Evolutionary conservation across 1,284 basidiomycete species (phyloP).

Genomic region (Ganoderma multipileum): DNA sequence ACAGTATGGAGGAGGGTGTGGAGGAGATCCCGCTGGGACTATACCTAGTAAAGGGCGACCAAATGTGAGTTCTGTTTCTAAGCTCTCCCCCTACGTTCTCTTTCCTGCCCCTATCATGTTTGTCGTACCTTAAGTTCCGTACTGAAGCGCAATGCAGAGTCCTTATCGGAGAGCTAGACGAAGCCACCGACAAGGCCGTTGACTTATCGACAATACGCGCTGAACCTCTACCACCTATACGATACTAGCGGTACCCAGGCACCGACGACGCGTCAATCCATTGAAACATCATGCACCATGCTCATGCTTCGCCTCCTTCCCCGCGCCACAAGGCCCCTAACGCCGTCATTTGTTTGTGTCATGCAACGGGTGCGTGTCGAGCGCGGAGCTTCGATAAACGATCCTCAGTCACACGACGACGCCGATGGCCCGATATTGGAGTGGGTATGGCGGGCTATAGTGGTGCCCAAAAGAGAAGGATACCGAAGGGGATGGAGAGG

Average conservation of each 20-base stretch:
- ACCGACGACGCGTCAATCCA: neutral
- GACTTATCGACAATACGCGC: constrained; percentile 86
- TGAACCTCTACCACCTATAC: constrained; percentile 85
- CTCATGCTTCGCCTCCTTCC: neutral
- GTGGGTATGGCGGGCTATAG: neutral
- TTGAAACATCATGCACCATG: neutral
- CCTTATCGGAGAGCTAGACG: constrained; percentile 92
- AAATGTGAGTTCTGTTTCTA: constrained; percentile 75
- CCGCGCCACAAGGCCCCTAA: neutral
- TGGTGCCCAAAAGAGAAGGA: neutral
- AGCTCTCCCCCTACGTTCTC: neutral
- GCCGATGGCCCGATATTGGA: neutral
- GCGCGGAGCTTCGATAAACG: neutral
- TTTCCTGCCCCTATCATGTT: neutral
- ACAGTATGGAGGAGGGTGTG: constrained; percentile 65
- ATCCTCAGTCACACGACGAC: neutral
- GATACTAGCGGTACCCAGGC: constrained; percentile 54
- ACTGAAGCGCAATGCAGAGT: constrained; percentile 55
- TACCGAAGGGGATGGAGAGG: no score
- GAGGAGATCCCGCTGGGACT: constrained; percentile 96
- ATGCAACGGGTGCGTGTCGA: neutral
- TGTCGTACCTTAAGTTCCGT: neutral
- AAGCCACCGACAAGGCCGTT: constrained; percentile 80
- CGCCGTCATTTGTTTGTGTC: neutral
- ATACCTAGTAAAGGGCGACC: constrained; percentile 97